Base-by-base conservation (phyloP, 2,329 filamentous ascomycete genomes). In the Fusarium sp. region DNA sequence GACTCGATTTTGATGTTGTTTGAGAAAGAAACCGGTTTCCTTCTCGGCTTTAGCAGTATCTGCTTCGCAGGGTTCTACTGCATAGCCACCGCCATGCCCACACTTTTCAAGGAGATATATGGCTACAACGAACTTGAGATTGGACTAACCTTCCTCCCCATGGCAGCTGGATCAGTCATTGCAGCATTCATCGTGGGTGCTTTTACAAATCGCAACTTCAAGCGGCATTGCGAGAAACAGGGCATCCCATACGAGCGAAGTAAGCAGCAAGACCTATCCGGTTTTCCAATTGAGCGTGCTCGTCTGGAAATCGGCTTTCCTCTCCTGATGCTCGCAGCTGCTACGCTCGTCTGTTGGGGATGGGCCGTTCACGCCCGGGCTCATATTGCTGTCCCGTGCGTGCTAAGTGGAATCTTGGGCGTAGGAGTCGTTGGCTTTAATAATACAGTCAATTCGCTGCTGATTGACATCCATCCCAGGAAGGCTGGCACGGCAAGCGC, bases 191-290 rank as follows among this genome's bases (percentile, higher is more conserved):
- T 84, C 6, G 83, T 83, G 6, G 91, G 92, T 2, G 85, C 85
- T 5, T 73, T 90, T 4, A 86, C 93, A 41, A 92, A 94, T 79
- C 87, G 87, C 82, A 94, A 93, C 79, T 95, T 91, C 79, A 85
- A 87, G 4, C 88, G 91, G 3, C 86, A 92, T 66, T 91, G 91
- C 18, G 79, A 81, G 15, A 83, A 81, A 10, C 80, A 89, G 1
- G 88, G 88, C 15, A 81, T 92, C 15, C 77, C 84, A 0, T 85
- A 91, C 61, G 86, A 87, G 63, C 86, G 85, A 73, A 87, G 84
- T 54, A 87, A 87, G 15, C 87, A 87, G 71, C 83, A 84, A 38
- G 85, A 89, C 68, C 79, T 89, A 18, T 74, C 81, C 1, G 70
- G 80, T 1, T 89, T 90, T 41, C 87, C 88, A 3, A 85, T 90